A percentile compares a stretch with the other conserved stretches of the same genome.
These are phyloP conservation scores for Trichophyton benhamiae DNA, from an alignment of 2,329 filamentous ascomycete species.

Conservation along the genomic window DNA sequence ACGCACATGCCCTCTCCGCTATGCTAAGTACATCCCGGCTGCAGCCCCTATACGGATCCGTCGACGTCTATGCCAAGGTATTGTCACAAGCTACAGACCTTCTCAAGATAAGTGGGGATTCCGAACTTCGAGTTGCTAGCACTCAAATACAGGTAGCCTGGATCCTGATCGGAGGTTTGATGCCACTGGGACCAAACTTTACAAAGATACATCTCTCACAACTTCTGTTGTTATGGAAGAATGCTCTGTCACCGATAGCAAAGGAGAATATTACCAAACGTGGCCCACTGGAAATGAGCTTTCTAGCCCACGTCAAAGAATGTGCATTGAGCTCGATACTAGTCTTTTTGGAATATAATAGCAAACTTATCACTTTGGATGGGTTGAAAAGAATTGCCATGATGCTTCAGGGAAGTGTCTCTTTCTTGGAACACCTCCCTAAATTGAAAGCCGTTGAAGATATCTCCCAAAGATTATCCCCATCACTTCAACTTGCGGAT, in stretches of 20 bases:
- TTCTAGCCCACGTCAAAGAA: slow-evolving; percentile 86
- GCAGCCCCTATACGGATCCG: slow-evolving; percentile 83
- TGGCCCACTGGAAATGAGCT: slow-evolving; percentile 77
- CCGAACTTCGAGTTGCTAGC: slow-evolving; percentile 77
- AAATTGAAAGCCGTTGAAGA: slow-evolving; percentile 78
- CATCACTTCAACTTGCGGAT: slow-evolving; percentile 77
- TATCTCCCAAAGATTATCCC: slow-evolving; percentile 66
- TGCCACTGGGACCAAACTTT: slow-evolving; percentile 94
- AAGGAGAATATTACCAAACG: slow-evolving; percentile 80
- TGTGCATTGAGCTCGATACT: slow-evolving; percentile 85
- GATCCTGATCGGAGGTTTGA: slow-evolving; percentile 90
- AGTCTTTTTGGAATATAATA: slow-evolving; percentile 88
- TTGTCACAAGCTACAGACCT: slow-evolving; percentile 83
- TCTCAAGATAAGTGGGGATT: slow-evolving; percentile 82
- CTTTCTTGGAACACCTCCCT: slow-evolving; percentile 76
- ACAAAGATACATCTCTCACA: slow-evolving; percentile 97
- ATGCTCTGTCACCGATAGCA: slow-evolving; percentile 82
- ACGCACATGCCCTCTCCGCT: slow-evolving; percentile 81
- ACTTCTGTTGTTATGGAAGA: slow-evolving; percentile 89
- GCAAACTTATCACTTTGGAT: slow-evolving; percentile 78
- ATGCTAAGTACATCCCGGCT: slow-evolving; percentile 79
- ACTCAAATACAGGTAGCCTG: slow-evolving; percentile 96
- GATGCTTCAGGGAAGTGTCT: slow-evolving; percentile 90
- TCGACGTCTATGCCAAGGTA: slow-evolving; percentile 87
- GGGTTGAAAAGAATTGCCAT: slow-evolving; percentile 82